A percentile compares a stretch with the other conserved stretches of the same genome.
Evolutionary conservation across 345 rosid species (phyloP).

Genomic region (Camelina laxa): DNA sequence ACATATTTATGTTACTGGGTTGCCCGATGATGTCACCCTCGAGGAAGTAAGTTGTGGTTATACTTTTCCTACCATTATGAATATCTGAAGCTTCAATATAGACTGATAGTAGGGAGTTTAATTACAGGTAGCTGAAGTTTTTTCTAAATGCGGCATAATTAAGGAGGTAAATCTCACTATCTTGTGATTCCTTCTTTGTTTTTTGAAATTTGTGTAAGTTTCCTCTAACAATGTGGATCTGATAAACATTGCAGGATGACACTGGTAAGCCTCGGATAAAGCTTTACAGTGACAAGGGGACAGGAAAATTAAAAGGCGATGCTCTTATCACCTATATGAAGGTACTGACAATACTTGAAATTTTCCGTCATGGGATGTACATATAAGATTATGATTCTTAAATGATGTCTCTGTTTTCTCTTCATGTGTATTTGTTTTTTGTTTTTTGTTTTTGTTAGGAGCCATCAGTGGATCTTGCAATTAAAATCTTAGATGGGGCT

Average conservation of each 20-base stretch:
- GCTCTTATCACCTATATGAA: conserved; percentile 91
- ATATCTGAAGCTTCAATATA: conserved; percentile 19
- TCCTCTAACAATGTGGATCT: conserved; percentile 23
- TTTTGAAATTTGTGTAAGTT: conserved; percentile 15
- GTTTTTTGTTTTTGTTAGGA: conserved; percentile 55
- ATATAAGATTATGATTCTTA: conserved; percentile 16
- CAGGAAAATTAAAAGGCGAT: conserved; percentile 92
- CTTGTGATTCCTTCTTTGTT: conserved; percentile 1
- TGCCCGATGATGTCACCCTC: conserved; percentile 84
- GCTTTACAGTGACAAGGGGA: conserved; percentile 84
- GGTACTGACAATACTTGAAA: conserved; percentile 50
- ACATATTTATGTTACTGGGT: conserved; percentile 89
- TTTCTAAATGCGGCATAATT: conserved; percentile 96
- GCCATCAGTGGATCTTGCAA: conserved; percentile 93
- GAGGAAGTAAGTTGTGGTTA: conserved; percentile 75
- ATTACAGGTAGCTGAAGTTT: conserved; percentile 82
- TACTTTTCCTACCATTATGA: conserved; percentile 19
- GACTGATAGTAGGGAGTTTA: conserved; percentile 43
- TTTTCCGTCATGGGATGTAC: conserved; percentile 36
- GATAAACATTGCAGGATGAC: conserved; percentile 68
- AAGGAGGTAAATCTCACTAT: conserved; percentile 70
- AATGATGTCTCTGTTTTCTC: conserved; percentile 5
- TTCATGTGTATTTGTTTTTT: conserved; percentile 28
- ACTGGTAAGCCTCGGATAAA: conserved; percentile 88
- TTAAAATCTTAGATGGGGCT: conserved; percentile 88